Percentiles rank a stretch among this genome's conserved stretches.
phyloP scores from a whole-genome alignment of 768 basidiomycete species.

The Melanogaster broomeanus region DNA sequence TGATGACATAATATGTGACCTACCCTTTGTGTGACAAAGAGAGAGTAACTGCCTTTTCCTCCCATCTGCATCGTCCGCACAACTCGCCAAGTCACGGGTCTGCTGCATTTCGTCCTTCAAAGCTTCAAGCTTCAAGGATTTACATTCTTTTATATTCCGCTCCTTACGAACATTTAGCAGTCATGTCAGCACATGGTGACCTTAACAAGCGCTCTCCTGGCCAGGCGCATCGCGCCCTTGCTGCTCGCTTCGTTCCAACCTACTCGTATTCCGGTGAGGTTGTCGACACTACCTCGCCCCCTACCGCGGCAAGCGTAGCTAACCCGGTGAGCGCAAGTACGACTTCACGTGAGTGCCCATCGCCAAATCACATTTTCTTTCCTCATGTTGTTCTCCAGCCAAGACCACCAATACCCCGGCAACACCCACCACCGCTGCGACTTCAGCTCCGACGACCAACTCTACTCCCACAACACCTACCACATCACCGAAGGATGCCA shows the following conservation, averaged over 20 bases:
- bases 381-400: conserved; percentile 12
- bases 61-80: not conserved
- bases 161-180: conserved; percentile 21
- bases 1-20: too few species aligned
- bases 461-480: conserved; percentile 19
- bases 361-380: accelerated
- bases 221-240: conserved; percentile 7
- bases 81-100: not conserved
- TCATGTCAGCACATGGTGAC: conserved; percentile 7
- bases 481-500: conserved; percentile 1
- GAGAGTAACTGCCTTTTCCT: not conserved
- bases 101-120: not conserved
- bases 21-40: not conserved
- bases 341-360: not conserved
- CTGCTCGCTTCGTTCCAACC: conserved; percentile 11
- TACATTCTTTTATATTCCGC: conserved; percentile 23
- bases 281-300: not conserved
- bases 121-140: too few species aligned
- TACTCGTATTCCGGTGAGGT: not conserved
- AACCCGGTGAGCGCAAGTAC: not conserved
- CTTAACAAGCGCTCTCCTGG: conserved; percentile 15
- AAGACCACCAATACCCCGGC: not conserved
- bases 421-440: not conserved
- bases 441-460: conserved; percentile 13
- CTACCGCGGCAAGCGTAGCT: not conserved